Evolutionary conservation across 2,329 filamentous ascomycete species (phyloP).

Genomic region (Ilyonectria mors-panacis): DNA sequence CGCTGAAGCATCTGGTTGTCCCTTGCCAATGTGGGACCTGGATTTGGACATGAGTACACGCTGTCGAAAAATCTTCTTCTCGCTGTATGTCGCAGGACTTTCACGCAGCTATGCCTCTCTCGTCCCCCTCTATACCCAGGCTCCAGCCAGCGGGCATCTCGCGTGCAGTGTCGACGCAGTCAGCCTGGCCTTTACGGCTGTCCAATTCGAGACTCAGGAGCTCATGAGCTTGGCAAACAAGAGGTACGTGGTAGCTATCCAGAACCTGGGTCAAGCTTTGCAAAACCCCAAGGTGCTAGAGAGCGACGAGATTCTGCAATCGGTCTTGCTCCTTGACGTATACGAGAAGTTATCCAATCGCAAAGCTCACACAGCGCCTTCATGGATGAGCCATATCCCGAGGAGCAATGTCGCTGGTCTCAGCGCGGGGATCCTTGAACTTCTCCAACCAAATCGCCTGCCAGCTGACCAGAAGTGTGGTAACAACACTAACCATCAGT

Average conservation of each 20-base stretch:
- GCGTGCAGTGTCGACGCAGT: not conserved
- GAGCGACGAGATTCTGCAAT: not conserved
- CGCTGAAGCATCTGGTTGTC: not conserved
- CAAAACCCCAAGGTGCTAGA: not conserved
- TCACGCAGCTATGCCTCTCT: not conserved
- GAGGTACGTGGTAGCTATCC: not conserved
- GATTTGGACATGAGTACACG: not conserved
- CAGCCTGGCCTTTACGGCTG: not conserved
- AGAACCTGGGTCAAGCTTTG: not conserved
- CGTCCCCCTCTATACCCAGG: not conserved
- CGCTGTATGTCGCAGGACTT: not conserved
- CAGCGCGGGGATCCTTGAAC: not conserved
- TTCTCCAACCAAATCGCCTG: not conserved
- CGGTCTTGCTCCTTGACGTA: not conserved
- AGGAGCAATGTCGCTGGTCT: not conserved
- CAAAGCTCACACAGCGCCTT: not conserved
- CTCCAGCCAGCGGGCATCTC: not conserved
- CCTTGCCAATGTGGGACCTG: not conserved
- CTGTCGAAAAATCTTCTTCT: not conserved
- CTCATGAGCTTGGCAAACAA: not conserved
- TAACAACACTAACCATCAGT: not conserved
- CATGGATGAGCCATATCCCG: not conserved
- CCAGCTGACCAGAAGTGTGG: not conserved
- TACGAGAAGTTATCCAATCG: not conserved
- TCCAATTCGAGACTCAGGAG: not conserved